Conservation (phyloP, 2,329 filamentous ascomycete species). For the Lecanicillium sp. region DNA sequence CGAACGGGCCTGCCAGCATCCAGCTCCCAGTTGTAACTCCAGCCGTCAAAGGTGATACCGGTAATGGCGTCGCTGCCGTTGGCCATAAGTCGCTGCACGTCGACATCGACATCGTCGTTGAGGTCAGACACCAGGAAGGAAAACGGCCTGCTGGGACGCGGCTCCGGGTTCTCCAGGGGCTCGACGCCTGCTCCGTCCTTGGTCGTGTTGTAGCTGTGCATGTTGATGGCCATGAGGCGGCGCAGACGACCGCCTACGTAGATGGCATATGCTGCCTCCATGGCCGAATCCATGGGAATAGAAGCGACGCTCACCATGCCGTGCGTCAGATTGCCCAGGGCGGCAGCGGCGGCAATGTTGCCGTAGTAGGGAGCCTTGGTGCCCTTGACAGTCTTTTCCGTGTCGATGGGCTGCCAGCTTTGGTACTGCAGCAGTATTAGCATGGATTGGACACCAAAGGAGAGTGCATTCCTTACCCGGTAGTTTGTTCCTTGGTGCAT, state of each 20-base stretch:
- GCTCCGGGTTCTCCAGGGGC: conserved; percentile 15
- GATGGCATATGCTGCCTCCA: conserved; percentile 47
- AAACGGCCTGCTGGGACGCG: conserved; percentile 20
- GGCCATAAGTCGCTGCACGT: conserved; percentile 43
- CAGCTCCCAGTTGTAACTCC: conserved; percentile 54
- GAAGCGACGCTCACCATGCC: conserved; percentile 37
- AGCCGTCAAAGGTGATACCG: conserved; percentile 54
- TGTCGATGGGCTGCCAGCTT: conserved; percentile 52
- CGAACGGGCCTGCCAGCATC: conserved; percentile 43
- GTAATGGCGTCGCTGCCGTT: conserved; percentile 58
- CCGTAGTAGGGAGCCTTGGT: conserved; percentile 60
- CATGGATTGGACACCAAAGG: too few species aligned
- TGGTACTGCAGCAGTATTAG: conserved; percentile 33
- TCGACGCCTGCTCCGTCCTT: conserved; percentile 26
- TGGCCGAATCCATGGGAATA: conserved; percentile 30
- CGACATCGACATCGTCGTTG: conserved; percentile 17
- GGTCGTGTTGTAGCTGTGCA: conserved; percentile 53
- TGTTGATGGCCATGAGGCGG: conserved; percentile 48
- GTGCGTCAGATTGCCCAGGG: conserved; percentile 36
- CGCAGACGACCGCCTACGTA: conserved; percentile 37
- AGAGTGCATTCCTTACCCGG: too few species aligned
- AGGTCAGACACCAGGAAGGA: conserved; percentile 35
- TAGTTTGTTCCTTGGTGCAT: conserved; percentile 60
- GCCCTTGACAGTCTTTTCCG: conserved; percentile 38
- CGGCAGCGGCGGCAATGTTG: conserved; percentile 49